Conservation (phyloP, 1,139 yeast species). For the Blastobotrys malaysiensis region DNA sequence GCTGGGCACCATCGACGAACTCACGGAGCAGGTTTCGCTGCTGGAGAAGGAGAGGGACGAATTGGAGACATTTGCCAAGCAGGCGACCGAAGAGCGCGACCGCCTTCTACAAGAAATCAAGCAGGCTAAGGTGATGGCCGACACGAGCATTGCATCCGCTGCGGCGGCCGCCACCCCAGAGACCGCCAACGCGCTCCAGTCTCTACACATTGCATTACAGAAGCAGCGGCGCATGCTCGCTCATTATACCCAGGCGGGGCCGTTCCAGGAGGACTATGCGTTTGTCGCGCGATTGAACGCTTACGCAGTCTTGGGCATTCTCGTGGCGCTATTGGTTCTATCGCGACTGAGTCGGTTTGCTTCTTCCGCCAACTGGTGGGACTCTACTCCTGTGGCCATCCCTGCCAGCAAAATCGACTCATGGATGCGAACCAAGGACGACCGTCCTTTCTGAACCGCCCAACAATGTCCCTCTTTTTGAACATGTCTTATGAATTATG, state of each 20-base stretch:
- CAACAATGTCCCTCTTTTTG: background rate
- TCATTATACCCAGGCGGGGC: background rate
- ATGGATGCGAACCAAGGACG: background rate
- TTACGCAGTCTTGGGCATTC: background rate
- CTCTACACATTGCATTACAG: conserved; percentile 1
- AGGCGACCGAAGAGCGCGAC: background rate
- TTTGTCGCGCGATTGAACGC: background rate
- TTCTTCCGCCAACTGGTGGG: background rate
- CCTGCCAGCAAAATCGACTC: background rate
- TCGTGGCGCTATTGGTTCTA: background rate
- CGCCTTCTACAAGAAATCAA: background rate
- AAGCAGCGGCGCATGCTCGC: conserved; percentile 5
- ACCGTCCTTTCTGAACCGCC: background rate
- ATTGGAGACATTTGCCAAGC: background rate
- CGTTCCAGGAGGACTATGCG: background rate
- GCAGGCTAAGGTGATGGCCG: background rate
- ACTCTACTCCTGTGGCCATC: background rate
- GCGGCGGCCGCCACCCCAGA: conserved; percentile 1
- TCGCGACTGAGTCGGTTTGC: background rate
- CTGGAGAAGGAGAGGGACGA: conserved; percentile 12
- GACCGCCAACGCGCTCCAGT: conserved; percentile 2
- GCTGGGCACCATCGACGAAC: conserved; percentile 4
- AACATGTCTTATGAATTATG: background rate
- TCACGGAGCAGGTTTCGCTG: conserved; percentile 10
- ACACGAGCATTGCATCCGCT: background rate